Evolutionary conservation across 164 flowering plant species (phyloP).

Genomic region (Piper longum): DNA sequence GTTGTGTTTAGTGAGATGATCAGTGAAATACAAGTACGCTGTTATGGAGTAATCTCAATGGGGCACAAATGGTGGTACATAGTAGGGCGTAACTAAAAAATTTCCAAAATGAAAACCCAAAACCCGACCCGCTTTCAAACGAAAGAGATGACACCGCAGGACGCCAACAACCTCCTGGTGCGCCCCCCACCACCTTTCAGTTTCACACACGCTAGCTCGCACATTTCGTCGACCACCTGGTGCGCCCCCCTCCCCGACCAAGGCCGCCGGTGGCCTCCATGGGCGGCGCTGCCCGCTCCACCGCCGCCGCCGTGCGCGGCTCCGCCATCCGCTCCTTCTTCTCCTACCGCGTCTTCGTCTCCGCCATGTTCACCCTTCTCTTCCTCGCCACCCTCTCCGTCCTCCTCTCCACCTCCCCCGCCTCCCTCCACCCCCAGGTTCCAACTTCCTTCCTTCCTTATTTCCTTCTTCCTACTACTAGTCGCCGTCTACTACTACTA

Average conservation of each 20-base stretch:
- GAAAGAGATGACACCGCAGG: too few species aligned
- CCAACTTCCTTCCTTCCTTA: constrained; percentile 3
- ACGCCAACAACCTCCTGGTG: too few species aligned
- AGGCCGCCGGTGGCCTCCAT: background rate
- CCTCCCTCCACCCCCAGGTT: constrained; percentile 27
- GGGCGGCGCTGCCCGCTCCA: constrained; percentile 1
- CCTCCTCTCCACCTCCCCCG: constrained; percentile 37
- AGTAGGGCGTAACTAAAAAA: too few species aligned
- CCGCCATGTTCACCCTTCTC: constrained; percentile 75
- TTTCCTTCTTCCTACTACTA: background rate
- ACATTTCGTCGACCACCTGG: background rate
- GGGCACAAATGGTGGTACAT: too few species aligned
- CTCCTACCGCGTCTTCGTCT: constrained; percentile 68
- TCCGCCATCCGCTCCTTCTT: constrained; percentile 29
- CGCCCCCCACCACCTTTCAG: too few species aligned
- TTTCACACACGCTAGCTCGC: background rate
- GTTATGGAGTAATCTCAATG: too few species aligned
- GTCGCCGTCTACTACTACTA: background rate
- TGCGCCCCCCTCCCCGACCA: background rate
- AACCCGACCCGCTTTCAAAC: too few species aligned
- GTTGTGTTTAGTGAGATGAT: too few species aligned
- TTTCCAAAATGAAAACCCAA: too few species aligned
- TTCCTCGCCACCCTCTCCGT: constrained; percentile 75
- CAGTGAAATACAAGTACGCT: too few species aligned
- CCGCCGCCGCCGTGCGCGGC: background rate